These are phyloP conservation scores for Trypanosomatidae sp. DNA, from an alignment of 208 protist species.

Conservation along the genomic window DNA sequence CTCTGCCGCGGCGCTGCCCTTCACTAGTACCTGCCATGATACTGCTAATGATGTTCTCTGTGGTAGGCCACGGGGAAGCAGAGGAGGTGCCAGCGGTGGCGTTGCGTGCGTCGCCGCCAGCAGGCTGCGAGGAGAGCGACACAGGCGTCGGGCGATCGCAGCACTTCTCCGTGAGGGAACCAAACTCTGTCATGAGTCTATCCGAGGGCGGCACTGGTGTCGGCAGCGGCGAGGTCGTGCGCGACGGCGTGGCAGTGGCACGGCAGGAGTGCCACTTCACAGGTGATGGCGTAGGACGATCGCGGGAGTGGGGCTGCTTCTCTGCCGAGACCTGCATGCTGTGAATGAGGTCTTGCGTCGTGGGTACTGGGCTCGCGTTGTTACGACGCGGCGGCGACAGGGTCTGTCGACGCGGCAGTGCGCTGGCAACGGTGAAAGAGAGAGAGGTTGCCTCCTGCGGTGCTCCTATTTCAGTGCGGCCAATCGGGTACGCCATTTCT, in stretches of 20 bases:
- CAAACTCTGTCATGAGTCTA: conserved; percentile 25
- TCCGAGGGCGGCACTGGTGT: conserved; percentile 6
- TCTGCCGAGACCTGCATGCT: conserved; percentile 39
- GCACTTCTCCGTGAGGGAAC: conserved; percentile 9
- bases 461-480: background rate
- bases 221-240: conserved; percentile 11
- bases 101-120: conserved; percentile 14
- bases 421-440: background rate
- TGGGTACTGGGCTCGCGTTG: conserved; percentile 24
- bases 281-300: conserved; percentile 21
- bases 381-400: conserved; percentile 10
- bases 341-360: conserved; percentile 27
- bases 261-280: conserved; percentile 3
- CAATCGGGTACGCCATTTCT: background rate
- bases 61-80: conserved; percentile 42
- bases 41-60: conserved; percentile 41
- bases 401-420: background rate
- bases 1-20: conserved; percentile 21
- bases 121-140: conserved; percentile 29
- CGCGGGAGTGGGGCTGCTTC: conserved; percentile 30
- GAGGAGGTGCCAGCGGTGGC: conserved; percentile 8
- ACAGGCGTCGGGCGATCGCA: conserved; percentile 31
- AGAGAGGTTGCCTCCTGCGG: background rate
- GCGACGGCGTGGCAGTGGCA: conserved; percentile 2
- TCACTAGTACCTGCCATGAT: conserved; percentile 22